Base-by-base conservation (phyloP, 202 grass and related monocot species). In the Panicum virgatum region DNA sequence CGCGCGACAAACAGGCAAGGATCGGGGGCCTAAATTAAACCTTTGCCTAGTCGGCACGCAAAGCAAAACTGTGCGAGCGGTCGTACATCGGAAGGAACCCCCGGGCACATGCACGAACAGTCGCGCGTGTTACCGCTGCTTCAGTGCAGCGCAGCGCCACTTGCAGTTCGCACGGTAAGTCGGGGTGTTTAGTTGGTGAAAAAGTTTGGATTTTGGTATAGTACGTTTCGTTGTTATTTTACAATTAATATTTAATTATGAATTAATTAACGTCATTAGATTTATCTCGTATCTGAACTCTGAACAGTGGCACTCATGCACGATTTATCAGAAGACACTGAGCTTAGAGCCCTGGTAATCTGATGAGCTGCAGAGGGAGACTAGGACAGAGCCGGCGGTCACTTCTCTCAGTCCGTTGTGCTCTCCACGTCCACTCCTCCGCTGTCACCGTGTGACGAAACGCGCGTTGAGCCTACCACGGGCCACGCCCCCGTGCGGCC, bases 61-160 rank as follows among this genome's bases (percentile, higher is more conserved):
- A 45, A n/a, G n/a, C 4, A 34, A 56, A 38, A 9, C 45, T 65
- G 57, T 56, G 65, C 47, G 20, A 45, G 34, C 34, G 59, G 67
- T 64, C 44, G 56, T 73, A 1, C 68, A 67, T 39, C 16, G 12
- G 1, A 38, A 36, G 13, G 13, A 34, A 45, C 9, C 38, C 45
- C n/a, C 7, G 38, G 40, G 50, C 84, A 75, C 69, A 59, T 81
- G 77, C 61, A 75, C 16, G 63, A 58, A 38, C 54, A 81, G 64
- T 56, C 54, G 19, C n/a, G 9, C 23, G 34, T 62, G 38, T 44
- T 44, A 72, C 68, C 32, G 2, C 14, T 64, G 14, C 48, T 82
- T 34, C 42, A 26, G 42, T 78, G 53, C 61, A 75, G 58, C 51
- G 30, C 60, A 66, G 12, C 20, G 44, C 67, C 50, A 61, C 60